Conservation (phyloP, 805 yeast genomes). For the Candida chilensis region DNA sequence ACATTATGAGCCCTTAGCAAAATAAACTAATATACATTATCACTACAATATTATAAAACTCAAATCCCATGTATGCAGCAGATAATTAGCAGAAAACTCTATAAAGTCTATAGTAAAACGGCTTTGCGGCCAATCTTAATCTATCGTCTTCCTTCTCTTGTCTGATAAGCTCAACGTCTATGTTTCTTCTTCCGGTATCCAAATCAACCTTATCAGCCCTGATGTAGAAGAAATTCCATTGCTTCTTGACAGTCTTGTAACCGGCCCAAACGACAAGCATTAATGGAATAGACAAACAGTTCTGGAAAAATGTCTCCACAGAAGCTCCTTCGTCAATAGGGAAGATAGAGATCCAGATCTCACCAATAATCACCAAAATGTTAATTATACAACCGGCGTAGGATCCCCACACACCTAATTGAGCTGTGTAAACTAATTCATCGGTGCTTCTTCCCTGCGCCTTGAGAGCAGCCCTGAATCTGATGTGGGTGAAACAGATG, state of each 20-base stretch:
- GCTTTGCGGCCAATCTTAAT: conserved; percentile 14
- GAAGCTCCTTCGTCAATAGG: conserved; percentile 17
- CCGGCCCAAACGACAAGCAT: conserved; percentile 32
- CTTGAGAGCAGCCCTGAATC: conserved; percentile 31
- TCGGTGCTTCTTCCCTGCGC: conserved; percentile 11
- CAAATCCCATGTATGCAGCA: too few species aligned
- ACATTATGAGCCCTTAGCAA: too few species aligned
- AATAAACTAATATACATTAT: too few species aligned
- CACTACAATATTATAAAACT: too few species aligned
- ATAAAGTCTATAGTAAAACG: conserved; percentile 18
- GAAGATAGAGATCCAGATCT: conserved; percentile 26
- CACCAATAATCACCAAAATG: conserved; percentile 20
- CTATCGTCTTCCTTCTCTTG: conserved; percentile 17
- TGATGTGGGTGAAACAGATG: conserved; percentile 48
- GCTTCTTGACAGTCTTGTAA: conserved; percentile 24
- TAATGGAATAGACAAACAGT: conserved; percentile 39
- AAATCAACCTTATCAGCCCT: conserved; percentile 15
- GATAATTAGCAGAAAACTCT: conserved; percentile 22
- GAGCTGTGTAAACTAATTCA: conserved; percentile 21
- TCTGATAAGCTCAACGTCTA: conserved; percentile 14
- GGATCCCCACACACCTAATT: conserved; percentile 25
- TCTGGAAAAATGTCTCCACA: conserved; percentile 36
- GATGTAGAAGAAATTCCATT: conserved; percentile 14
- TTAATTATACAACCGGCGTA: conserved; percentile 19
- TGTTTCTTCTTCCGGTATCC: conserved; percentile 15